A percentile compares a stretch with the other conserved stretches of the same genome.
Conservation (phyloP, 768 basidiomycete genomes). For the Pleurotus tuber-regium region DNA sequence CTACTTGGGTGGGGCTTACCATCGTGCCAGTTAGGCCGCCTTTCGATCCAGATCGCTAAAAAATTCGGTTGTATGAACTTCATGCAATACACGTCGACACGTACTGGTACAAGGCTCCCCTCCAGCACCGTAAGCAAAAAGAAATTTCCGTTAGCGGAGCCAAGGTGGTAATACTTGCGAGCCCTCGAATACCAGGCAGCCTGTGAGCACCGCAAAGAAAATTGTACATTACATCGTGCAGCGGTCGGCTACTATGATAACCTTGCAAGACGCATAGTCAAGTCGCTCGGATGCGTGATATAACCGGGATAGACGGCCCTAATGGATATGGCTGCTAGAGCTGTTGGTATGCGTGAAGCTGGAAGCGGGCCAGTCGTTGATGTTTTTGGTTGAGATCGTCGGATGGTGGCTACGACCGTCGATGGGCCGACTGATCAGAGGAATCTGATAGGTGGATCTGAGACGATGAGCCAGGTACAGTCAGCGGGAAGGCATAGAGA, state of each 20-base stretch:
- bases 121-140: neutral
- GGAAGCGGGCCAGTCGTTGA: neutral
- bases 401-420: neutral
- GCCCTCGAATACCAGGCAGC: neutral
- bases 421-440: neutral
- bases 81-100: too few species aligned
- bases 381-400: neutral
- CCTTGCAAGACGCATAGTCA: neutral
- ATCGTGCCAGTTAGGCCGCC: too few species aligned
- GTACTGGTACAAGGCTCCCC: neutral
- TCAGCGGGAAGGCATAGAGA: too few species aligned
- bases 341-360: neutral
- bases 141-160: neutral
- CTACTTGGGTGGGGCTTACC: too few species aligned
- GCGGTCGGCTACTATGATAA: constrained; percentile 3
- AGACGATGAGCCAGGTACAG: neutral
- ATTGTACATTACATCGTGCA: neutral
- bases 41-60: too few species aligned
- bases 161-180: neutral
- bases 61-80: too few species aligned
- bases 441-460: too few species aligned
- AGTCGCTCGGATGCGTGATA: neutral
- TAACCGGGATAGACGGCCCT: neutral
- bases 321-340: neutral
- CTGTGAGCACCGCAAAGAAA: constrained; percentile 8